Percentiles rank a stretch among this genome's conserved stretches.
Evolutionary conservation across 176 grass and related monocot genomes (phyloP).

Genomic region (Guadua angustifolia): DNA sequence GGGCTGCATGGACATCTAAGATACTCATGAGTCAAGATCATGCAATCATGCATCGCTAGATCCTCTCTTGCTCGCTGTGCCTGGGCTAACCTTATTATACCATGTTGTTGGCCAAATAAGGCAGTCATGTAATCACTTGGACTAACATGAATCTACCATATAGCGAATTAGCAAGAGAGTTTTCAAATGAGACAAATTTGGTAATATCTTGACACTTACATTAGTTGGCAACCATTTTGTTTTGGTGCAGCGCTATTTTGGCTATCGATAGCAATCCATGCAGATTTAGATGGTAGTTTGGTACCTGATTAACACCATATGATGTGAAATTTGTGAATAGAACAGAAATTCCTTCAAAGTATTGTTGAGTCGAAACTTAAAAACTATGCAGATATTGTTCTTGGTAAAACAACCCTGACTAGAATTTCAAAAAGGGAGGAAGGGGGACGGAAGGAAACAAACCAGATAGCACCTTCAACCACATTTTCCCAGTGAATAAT

Average conservation of each 20-base stretch:
- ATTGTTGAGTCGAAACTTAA: background rate
- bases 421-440: background rate
- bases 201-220: background rate
- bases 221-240: background rate
- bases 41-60: background rate
- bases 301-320: background rate
- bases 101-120: background rate
- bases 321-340: background rate
- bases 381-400: background rate
- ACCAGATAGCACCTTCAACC: background rate
- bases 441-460: background rate
- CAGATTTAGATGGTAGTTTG: background rate
- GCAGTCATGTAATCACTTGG: background rate
- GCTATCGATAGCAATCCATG: background rate
- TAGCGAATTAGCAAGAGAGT: background rate
- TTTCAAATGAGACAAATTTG: background rate
- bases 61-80: background rate
- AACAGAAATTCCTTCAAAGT: background rate
- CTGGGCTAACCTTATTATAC: background rate
- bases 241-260: background rate
- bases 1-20: background rate
- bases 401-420: background rate
- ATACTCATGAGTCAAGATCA: background rate
- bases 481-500: background rate
- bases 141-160: background rate